Conservation (phyloP, 305 asterid species). For the Fraxinus greggii region DNA sequence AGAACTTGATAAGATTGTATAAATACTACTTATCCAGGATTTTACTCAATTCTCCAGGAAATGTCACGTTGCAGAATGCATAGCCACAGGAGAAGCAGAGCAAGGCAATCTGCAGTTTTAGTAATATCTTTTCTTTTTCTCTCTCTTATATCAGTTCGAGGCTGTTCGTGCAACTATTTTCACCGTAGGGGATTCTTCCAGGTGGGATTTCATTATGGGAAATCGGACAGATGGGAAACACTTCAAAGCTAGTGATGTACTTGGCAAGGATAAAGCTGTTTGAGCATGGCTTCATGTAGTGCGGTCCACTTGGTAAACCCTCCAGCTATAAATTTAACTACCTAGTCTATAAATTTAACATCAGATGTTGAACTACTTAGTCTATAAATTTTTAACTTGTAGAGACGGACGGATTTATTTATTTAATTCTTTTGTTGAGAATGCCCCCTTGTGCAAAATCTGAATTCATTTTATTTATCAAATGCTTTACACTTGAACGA, state of each 20-base stretch:
- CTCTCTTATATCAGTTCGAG: background rate
- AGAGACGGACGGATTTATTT: background rate
- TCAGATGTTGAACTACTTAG: background rate
- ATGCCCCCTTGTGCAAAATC: background rate
- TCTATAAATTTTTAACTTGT: background rate
- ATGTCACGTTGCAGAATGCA: background rate
- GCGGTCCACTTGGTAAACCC: constrained; percentile 3
- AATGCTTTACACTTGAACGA: background rate
- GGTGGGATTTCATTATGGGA: constrained; percentile 7
- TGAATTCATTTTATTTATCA: background rate
- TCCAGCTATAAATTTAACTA: background rate
- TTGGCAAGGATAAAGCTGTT: background rate
- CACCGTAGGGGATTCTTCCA: constrained; percentile 20
- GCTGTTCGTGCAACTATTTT: constrained; percentile 7
- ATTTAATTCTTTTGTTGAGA: background rate
- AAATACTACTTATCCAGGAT: background rate
- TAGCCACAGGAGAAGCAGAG: background rate
- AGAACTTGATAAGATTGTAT: background rate
- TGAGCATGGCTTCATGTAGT: too few relatives aligned
- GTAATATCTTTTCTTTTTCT: background rate
- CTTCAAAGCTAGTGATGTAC: constrained; percentile 22
- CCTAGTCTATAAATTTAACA: background rate
- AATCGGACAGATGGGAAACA: constrained; percentile 24
- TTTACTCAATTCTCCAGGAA: background rate
- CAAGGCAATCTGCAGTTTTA: background rate